Evolutionary conservation across 2,329 filamentous ascomycete species (phyloP).

Genomic region (Exophiala spinifera): DNA sequence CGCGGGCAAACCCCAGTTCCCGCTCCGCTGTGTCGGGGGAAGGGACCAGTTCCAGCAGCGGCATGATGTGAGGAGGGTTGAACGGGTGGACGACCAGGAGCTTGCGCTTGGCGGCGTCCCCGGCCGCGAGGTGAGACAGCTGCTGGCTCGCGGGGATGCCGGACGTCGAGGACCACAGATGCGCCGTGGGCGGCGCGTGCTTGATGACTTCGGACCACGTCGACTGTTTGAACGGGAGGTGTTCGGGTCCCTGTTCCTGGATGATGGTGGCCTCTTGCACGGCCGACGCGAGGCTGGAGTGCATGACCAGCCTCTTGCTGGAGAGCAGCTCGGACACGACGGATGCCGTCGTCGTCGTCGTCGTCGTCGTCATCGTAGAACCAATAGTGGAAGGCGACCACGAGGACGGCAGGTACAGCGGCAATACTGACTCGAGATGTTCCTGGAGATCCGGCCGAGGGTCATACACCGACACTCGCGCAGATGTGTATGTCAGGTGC

Average conservation of each 20-base stretch:
- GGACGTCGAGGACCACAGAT: conserved; percentile 58
- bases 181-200: conserved; percentile 42
- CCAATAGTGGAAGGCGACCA: not conserved
- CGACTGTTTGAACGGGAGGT: conserved; percentile 48
- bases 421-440: conserved; percentile 45
- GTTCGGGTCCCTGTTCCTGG: conserved; percentile 60
- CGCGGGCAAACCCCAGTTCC: conserved; percentile 47
- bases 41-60: conserved; percentile 57
- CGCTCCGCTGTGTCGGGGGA: conserved; percentile 41
- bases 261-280: conserved; percentile 50
- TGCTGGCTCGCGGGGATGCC: conserved; percentile 57
- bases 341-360: not conserved
- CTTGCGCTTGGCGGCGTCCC: conserved; percentile 31
- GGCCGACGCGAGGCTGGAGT: conserved; percentile 39
- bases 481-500: conserved; percentile 45
- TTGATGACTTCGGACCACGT: conserved; percentile 53
- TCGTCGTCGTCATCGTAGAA: too few species aligned
- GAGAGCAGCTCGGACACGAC: conserved; percentile 19
- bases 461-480: conserved; percentile 49
- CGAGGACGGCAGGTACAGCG: conserved; percentile 40
- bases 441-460: conserved; percentile 46
- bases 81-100: conserved; percentile 60
- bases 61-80: conserved; percentile 62
- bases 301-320: conserved; percentile 37
- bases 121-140: conserved; percentile 41